Conservation (phyloP, 2,329 filamentous ascomycete genomes). For the Aspergillus nomiae region DNA sequence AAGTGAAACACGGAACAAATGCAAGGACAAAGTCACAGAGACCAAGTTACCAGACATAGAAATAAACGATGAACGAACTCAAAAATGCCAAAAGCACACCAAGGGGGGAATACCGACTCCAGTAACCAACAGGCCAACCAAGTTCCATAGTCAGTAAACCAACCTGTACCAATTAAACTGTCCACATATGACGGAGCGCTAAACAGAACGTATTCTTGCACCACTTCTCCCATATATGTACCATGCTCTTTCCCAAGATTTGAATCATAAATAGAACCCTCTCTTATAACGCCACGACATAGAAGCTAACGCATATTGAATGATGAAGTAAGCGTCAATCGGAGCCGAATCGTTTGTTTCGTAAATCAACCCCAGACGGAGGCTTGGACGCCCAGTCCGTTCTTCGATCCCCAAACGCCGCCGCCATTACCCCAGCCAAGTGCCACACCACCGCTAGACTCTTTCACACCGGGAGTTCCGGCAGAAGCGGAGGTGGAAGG, state of each 20-base stretch:
- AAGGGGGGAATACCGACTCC: constrained; percentile 31
- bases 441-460: constrained; percentile 45
- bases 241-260: constrained; percentile 32
- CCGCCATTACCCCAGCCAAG: constrained; percentile 78
- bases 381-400: constrained; percentile 80
- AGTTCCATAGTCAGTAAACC: constrained; percentile 31
- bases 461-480: constrained; percentile 35
- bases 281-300: constrained; percentile 31
- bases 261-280: constrained; percentile 21
- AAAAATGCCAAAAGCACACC: constrained; percentile 23
- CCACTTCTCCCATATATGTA: constrained; percentile 34
- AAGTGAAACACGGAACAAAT: constrained; percentile 7
- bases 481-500: constrained; percentile 52
- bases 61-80: constrained; percentile 12
- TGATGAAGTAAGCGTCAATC: constrained; percentile 11
- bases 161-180: constrained; percentile 32
- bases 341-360: neutral
- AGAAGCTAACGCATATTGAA: constrained; percentile 23
- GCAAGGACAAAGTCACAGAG: constrained; percentile 1
- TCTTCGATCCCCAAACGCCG: constrained; percentile 83
- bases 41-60: constrained; percentile 7
- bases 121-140: constrained; percentile 33
- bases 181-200: constrained; percentile 27
- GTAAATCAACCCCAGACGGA: constrained; percentile 82
- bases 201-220: constrained; percentile 25